Base-by-base conservation (phyloP, 2,329 filamentous ascomycete genomes). In the Sporothrix schenckii region DNA sequence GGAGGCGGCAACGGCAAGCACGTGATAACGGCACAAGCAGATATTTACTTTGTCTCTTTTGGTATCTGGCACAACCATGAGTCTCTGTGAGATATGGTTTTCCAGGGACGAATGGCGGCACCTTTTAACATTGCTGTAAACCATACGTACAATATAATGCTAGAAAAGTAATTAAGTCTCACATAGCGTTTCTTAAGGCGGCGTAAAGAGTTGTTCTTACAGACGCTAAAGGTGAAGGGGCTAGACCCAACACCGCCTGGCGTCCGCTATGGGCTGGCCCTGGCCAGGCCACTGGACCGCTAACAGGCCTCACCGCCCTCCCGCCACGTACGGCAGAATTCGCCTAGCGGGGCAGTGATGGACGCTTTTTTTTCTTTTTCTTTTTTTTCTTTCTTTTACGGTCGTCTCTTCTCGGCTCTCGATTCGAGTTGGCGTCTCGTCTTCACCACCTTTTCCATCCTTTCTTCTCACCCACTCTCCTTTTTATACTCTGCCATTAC, bases 321-420 rank as follows among this genome's bases (percentile, higher is more conserved):
- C 67, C 56, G 27, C 68, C 34, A 63, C 50, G 52, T 53, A 34
- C 56, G 68, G 68, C 68, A 69, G 30, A 63, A 61, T 50, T 47
- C 7, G 19, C 27, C 9, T 58, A 58, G 69, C 69, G 68, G 68
- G 58, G 68, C 58, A 65, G 56, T 49, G 44, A 47, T 16, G 30
- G 21, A 54, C 21, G 47, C 47, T 56, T 58, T 70, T 70, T 70
- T 69, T 66, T 70, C 66, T 68, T 68, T 68, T 68, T 68, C 49
- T 65, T 56, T 50, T 69, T 50, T 47, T 50, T 16, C 4, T 4
- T 6, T 34, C 4, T 34, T 16, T n/a, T n/a, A 14, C 41, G 19
- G 21, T 11, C 30, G 2, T 54, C 39, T 34, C 19, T 61, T 58
- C 66, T 61, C 16, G 52, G 63, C 49, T 41, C 49, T 27, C 63